Evolutionary conservation across 108 stramenopile genomes (phyloP), one percentile per base, ranked within the genome.

Genomic region (Discostella stelligeroides): DNA sequence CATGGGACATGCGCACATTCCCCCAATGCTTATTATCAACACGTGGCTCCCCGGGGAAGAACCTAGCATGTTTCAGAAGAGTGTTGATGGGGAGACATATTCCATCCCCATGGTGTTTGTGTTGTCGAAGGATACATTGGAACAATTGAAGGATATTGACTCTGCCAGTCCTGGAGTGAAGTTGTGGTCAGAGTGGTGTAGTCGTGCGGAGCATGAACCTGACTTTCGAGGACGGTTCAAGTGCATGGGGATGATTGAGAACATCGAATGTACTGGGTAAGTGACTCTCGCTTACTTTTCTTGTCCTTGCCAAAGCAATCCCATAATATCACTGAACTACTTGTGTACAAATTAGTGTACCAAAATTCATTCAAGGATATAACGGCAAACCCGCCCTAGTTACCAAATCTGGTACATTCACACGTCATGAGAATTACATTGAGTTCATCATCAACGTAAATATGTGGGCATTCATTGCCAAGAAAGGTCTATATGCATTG

Each of bases 321-420:
- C 48, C 45, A 30, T 38, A 13, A 0, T 20, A 54, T 51, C 20
- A 5, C 50, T n/a, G n/a, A n/a, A n/a, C n/a, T n/a, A 2, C 20
- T 20, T 23, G 17, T 34, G 0, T 18, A 40, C 15, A 17, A 12
- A 30, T 55, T 42, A 82, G 86, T 23, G 62, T 86, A 14, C 82
- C 86, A 18, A 73, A 66, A 51, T 63, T 82, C 28, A 86, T 86
- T 43, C 66, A 68, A 12, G 81, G 68, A 18, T 86, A 84, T 70
- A 86, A 86, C 55, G 86, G 81, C 1, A 86, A 86, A 55, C 86
- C 86, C 8, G 83, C 83, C 29, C 76, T 86, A 15, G 83, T 86
- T 7, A 83, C 80, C 41, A 81, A 84, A 28, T 79, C 81, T 39
- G 86, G 86, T 37, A 60, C 51, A 13, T 76, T 86, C 54, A 82